Evolutionary conservation across 805 yeast species (phyloP).

Genomic region (Isabelozyma heimii): DNA sequence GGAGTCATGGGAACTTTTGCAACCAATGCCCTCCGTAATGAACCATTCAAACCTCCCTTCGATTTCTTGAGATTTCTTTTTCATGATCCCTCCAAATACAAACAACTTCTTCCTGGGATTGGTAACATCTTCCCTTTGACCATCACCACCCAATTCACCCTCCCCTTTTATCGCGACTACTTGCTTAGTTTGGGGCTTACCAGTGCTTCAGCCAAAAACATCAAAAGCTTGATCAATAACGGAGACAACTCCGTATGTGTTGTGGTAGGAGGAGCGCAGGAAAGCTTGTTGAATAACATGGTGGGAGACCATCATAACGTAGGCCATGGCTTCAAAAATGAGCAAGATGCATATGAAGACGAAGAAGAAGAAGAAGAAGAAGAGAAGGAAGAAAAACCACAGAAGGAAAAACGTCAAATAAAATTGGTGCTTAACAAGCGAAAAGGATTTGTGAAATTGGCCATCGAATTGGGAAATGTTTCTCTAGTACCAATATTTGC

Average conservation of each 20-base stretch:
- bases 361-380: constrained; percentile 2
- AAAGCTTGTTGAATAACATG: constrained; percentile 57
- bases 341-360: constrained; percentile 8
- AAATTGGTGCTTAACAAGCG: constrained; percentile 74
- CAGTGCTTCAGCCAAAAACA: constrained; percentile 75
- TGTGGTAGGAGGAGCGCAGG: constrained; percentile 96
- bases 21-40: constrained; percentile 48
- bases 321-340: constrained; percentile 30
- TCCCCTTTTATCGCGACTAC: constrained; percentile 88
- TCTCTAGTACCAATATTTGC: constrained; percentile 83
- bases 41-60: constrained; percentile 38
- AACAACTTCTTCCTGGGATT: constrained; percentile 77
- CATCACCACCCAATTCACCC: constrained; percentile 71
- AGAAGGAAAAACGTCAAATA: constrained; percentile 37
- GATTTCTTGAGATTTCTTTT: constrained; percentile 32
- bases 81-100: constrained; percentile 70
- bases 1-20: constrained; percentile 85
- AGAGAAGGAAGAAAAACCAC: background rate
- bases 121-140: constrained; percentile 72
- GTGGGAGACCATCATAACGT: constrained; percentile 31
- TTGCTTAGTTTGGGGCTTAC: constrained; percentile 77
- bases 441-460: constrained; percentile 86
- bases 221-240: constrained; percentile 57
- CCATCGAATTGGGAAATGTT: constrained; percentile 75
- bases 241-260: constrained; percentile 76